Base-by-base conservation (phyloP, 208 protist genomes). In the Strigomonas culicis region DNA sequence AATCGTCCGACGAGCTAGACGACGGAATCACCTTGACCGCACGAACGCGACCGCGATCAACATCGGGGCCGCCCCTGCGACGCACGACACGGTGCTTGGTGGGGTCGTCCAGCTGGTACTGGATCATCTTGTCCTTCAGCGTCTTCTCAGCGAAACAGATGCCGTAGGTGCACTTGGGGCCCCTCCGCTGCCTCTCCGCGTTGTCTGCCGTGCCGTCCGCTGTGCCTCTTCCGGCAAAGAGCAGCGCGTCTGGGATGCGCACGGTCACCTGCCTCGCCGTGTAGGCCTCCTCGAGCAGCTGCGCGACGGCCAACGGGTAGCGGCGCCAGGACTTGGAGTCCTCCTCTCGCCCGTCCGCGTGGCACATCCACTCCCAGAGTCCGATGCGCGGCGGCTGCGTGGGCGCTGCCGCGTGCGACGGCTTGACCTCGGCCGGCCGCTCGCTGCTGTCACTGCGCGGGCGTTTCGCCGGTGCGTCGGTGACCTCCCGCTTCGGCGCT, bases 341-440 rank as follows among this genome's bases (percentile, higher is more conserved):
- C n/a, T 57, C 50, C 21, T 81, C 70, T 3, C 64, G 49, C 41
- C 80, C 79, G 32, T 82, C 69, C 1, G 31, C 60, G 41, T 59
- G 70, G 21, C 61, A 62, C 60, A 83, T 90, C 84, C 84, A 90
- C 59, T 82, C 74, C 84, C 84, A 90, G 17, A 67, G 53, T 0
- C 68, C 77, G 46, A 76, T 70, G n/a, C 19, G 21, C 30, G 7
- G 1, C 32, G 28, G 30, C 27, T 4, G 24, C 27, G 3, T 1
- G 3, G 41, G 11, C 6, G 39, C 28, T 69, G 65, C 34, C 4
- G 19, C 13, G 1, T 8, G 32, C 17, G 41, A 2, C 21, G 34
- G 2, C 44, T 4, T 25, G 4, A 13, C 34, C 6, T 4, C 19
- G 25, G 47, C 6, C 6, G 2, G 53, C 8, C 53, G 25, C 53